Conservation (phyloP, 1,284 basidiomycete species). For the Trichosporon sp. region DNA sequence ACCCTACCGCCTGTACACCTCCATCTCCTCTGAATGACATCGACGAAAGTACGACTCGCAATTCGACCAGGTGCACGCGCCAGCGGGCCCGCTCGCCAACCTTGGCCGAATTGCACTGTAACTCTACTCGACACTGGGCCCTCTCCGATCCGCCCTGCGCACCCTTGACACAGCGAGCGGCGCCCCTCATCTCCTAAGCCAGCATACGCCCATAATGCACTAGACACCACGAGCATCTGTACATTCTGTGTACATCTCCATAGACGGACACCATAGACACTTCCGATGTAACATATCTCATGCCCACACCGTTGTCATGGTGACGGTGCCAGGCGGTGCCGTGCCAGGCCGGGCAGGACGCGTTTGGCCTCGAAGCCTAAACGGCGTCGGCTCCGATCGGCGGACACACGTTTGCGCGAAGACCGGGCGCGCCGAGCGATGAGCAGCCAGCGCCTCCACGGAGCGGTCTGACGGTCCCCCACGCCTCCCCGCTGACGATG, state of each 20-base stretch:
- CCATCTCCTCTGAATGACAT: background rate
- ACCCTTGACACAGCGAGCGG: too few relatives aligned
- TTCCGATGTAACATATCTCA: background rate
- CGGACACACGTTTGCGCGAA: background rate
- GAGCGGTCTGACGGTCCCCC: too few relatives aligned
- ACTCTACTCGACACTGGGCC: background rate
- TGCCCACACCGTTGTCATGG: background rate
- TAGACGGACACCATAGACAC: background rate
- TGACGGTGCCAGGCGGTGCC: background rate
- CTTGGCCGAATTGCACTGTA: background rate
- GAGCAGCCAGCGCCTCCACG: too few relatives aligned
- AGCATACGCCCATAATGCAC: background rate
- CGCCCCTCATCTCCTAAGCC: background rate
- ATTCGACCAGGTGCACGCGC: background rate
- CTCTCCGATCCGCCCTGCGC: background rate
- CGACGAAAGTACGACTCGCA: background rate
- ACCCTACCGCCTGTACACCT: background rate
- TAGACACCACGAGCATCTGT: background rate
- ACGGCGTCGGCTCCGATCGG: background rate
- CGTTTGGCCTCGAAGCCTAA: background rate
- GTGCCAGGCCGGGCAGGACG: background rate
- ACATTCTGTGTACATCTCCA: background rate
- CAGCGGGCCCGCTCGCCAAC: too few relatives aligned
- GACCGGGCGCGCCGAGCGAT: background rate
- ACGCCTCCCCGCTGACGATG: background rate